Percentiles rank a stretch among this genome's conserved stretches.
phyloP scores from a whole-genome alignment of 1,284 basidiomycete species.

The Sporisorium sorghi region DNA sequence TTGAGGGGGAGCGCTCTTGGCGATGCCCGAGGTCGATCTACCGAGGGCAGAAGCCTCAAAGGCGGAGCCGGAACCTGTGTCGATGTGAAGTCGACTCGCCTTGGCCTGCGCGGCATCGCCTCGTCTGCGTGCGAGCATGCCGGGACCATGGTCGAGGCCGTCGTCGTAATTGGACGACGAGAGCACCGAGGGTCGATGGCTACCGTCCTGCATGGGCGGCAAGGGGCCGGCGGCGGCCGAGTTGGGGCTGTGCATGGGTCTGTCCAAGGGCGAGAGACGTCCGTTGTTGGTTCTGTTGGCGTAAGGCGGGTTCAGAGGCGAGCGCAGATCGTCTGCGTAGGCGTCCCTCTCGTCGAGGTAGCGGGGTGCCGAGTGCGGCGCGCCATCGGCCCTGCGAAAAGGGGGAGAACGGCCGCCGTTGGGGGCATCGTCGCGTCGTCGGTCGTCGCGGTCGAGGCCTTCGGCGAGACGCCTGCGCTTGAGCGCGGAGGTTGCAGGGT shows the following conservation, averaged over 20 bases:
- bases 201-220: slow-evolving; percentile 44
- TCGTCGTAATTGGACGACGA: slow-evolving; percentile 38
- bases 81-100: slow-evolving; percentile 61
- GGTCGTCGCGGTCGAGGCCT: slow-evolving; percentile 35
- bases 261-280: slow-evolving; percentile 31
- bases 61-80: slow-evolving; percentile 37
- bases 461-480: slow-evolving; percentile 48
- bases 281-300: slow-evolving; percentile 40
- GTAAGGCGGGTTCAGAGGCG: slow-evolving; percentile 31
- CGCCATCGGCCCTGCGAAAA: slow-evolving; percentile 31
- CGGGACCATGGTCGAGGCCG: slow-evolving; percentile 30
- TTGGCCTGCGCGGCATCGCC: slow-evolving; percentile 64
- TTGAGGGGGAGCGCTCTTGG: slow-evolving; percentile 64
- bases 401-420: slow-evolving; percentile 38
- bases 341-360: slow-evolving; percentile 43
- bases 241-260: slow-evolving; percentile 36
- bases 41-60: slow-evolving; percentile 18
- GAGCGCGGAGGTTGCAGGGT: slow-evolving; percentile 26
- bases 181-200: slow-evolving; percentile 39
- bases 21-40: slow-evolving; percentile 25
- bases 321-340: slow-evolving; percentile 39
- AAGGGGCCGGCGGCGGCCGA: slow-evolving; percentile 26
- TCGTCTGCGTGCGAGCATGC: slow-evolving; percentile 60
- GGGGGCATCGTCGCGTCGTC: slow-evolving; percentile 32
- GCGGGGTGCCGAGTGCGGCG: slow-evolving; percentile 28